Conservation (phyloP, 345 rosid genomes). For the Camelina neglecta region DNA sequence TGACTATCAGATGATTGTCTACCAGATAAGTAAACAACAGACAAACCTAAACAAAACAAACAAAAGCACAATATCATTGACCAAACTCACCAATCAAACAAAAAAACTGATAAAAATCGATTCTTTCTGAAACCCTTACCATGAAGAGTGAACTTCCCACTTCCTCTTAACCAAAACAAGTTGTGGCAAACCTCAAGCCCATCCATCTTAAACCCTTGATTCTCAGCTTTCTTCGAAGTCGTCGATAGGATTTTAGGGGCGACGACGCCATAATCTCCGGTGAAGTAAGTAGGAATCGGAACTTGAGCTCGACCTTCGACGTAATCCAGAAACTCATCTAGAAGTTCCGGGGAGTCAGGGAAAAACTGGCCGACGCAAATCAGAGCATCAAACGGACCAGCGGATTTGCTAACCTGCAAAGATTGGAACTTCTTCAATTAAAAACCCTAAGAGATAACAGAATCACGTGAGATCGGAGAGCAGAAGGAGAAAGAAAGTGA, state of each 20-base stretch:
- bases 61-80: neutral
- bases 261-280: slow-evolving; percentile 81
- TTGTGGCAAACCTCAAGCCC: slow-evolving; percentile 66
- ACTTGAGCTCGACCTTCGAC: slow-evolving; percentile 66
- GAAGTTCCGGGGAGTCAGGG: slow-evolving; percentile 62
- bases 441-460: slow-evolving; percentile 37
- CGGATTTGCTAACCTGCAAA: slow-evolving; percentile 74
- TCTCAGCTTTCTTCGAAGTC: slow-evolving; percentile 56
- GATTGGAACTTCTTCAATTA: neutral
- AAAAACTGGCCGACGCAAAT: slow-evolving; percentile 91
- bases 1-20: slow-evolving; percentile 59
- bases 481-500: neutral
- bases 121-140: slow-evolving; percentile 46
- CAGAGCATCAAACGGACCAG: slow-evolving; percentile 83
- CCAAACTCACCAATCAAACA: neutral
- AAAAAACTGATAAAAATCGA: neutral
- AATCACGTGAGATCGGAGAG: neutral
- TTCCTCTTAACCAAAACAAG: slow-evolving; percentile 85
- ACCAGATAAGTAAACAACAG: slow-evolving; percentile 85
- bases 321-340: slow-evolving; percentile 65
- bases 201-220: slow-evolving; percentile 88
- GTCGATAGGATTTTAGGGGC: slow-evolving; percentile 61
- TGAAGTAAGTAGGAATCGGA: slow-evolving; percentile 86
- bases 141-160: slow-evolving; percentile 80
- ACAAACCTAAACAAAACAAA: slow-evolving; percentile 59